Conservation (phyloP, 192 early-diverging fungal genomes). For the Backusella mclennaniae region DNA sequence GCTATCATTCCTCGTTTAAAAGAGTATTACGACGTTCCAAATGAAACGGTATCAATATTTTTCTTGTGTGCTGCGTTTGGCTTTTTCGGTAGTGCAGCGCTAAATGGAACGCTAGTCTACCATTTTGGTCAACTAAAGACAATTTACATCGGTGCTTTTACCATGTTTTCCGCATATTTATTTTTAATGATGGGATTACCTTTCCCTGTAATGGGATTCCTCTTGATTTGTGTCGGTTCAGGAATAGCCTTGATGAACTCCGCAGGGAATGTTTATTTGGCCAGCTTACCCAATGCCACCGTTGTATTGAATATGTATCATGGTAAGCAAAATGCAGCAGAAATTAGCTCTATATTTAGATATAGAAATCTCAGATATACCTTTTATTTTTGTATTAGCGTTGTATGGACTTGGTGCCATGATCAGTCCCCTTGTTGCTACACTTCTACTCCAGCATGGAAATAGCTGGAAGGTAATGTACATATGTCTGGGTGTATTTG, state of each 20-base stretch:
- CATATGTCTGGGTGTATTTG: conserved; percentile 14
- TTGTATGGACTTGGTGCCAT: conserved; percentile 33
- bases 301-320: conserved; percentile 28
- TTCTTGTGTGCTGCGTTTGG: conserved; percentile 26
- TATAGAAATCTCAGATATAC: background rate
- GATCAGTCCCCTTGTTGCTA: conserved; percentile 30
- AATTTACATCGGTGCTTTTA: conserved; percentile 10
- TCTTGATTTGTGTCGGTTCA: conserved; percentile 24
- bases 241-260: conserved; percentile 27
- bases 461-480: conserved; percentile 24
- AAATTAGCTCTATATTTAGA: background rate
- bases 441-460: conserved; percentile 10
- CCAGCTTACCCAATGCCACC: conserved; percentile 25
- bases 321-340: conserved; percentile 16
- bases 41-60: conserved; percentile 25
- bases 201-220: conserved; percentile 10
- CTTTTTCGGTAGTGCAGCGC: conserved; percentile 19
- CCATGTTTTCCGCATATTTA: conserved; percentile 8
- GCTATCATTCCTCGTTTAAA: conserved; percentile 30
- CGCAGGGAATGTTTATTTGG: conserved; percentile 22
- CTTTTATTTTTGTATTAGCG: conserved; percentile 11
- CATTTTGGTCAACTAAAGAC: conserved; percentile 15
- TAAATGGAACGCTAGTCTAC: conserved; percentile 27
- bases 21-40: conserved; percentile 23
- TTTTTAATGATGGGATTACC: conserved; percentile 22